Evolutionary conservation across 2,329 filamentous ascomycete species (phyloP).

Genomic region (Ophiostoma novo-ulmi): DNA sequence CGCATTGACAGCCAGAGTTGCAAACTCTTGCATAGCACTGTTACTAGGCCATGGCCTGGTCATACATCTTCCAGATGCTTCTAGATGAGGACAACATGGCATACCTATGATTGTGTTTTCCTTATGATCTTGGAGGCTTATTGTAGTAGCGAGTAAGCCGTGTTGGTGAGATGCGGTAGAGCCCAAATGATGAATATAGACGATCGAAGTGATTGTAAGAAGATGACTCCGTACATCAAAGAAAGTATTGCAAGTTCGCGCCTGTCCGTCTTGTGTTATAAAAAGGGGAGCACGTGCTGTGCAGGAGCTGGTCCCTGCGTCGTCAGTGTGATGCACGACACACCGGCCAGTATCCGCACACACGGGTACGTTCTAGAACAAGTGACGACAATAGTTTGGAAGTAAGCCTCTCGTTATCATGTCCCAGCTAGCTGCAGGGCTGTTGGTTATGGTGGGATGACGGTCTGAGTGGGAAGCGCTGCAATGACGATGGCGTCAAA

Average conservation of each 20-base stretch:
- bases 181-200: background rate
- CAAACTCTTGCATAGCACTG: no score
- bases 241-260: background rate
- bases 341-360: background rate
- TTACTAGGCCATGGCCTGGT: no score
- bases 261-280: background rate
- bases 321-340: background rate
- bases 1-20: no score
- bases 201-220: no score
- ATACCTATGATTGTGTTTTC: no score
- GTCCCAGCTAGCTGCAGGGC: background rate
- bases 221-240: background rate
- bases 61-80: no score
- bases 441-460: background rate
- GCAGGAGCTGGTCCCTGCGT: background rate
- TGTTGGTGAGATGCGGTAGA: no score
- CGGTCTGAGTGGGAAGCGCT: background rate
- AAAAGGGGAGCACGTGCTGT: background rate
- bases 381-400: background rate
- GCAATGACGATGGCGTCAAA: background rate
- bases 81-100: no score
- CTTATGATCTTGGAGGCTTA: no score
- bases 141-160: no score
- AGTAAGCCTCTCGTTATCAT: background rate
- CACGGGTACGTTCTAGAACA: background rate